Evolutionary conservation across 139 green algal species (phyloP).

Genomic region (Marvania coccoides): DNA sequence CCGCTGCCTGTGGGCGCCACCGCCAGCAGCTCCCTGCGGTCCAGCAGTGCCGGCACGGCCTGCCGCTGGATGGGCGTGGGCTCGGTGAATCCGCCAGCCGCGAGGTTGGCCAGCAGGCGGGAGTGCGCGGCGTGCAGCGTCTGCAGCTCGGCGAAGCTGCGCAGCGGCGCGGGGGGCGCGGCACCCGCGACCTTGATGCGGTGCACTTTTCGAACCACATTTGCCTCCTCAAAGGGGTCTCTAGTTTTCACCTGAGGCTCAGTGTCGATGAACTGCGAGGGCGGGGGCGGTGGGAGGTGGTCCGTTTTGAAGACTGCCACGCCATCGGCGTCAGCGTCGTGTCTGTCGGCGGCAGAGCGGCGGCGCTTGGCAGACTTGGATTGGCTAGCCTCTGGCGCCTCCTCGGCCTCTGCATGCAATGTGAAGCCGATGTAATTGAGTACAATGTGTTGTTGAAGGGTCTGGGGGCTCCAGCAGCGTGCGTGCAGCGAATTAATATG

Average conservation of each 20-base stretch:
- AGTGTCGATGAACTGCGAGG: slow-evolving; percentile 3
- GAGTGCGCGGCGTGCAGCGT: neutral
- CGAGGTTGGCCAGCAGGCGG: slow-evolving; percentile 28
- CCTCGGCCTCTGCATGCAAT: neutral
- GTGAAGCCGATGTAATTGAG: too few species aligned
- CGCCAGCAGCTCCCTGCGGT: slow-evolving; percentile 64
- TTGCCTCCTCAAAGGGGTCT: slow-evolving; percentile 56
- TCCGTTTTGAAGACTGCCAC: neutral
- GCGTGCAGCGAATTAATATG: too few species aligned
- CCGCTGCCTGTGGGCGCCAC: slow-evolving; percentile 81
- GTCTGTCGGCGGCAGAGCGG: too few species aligned
- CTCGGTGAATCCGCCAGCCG: slow-evolving; percentile 35
- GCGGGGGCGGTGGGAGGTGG: neutral
- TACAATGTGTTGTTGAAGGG: too few species aligned
- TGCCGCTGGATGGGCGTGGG: slow-evolving; percentile 93
- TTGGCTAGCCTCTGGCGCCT: neutral
- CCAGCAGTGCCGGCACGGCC: slow-evolving; percentile 66
- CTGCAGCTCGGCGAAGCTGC: slow-evolving; percentile 5
- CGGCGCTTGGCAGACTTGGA: too few species aligned
- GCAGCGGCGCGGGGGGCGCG: neutral
- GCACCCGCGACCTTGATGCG: slow-evolving; percentile 45
- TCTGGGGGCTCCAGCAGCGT: too few species aligned
- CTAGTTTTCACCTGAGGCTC: slow-evolving; percentile 25
- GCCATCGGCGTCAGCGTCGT: too few species aligned
- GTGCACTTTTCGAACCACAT: slow-evolving; percentile 57